Conservation (phyloP, 345 rosid genomes). For the Salix caprea region DNA sequence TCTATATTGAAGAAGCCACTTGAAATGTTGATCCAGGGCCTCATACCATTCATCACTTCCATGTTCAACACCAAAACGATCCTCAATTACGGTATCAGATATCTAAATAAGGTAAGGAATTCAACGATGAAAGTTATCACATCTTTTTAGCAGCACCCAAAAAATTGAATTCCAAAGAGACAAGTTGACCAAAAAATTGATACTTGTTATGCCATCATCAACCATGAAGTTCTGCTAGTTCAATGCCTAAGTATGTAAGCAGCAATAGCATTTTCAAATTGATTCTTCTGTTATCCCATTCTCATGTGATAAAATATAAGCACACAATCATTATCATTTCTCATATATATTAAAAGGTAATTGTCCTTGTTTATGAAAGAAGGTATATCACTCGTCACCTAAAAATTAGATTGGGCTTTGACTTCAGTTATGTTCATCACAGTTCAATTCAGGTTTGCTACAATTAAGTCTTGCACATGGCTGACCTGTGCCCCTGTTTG, state of each 20-base stretch:
- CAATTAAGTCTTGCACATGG: not conserved
- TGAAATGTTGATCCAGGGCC: slow-evolving; percentile 74
- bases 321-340: not conserved
- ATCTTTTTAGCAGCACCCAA: not conserved
- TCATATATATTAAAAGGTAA: not conserved
- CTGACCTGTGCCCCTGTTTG: not conserved
- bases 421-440: not conserved
- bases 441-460: not conserved
- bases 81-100: slow-evolving; percentile 97
- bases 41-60: slow-evolving; percentile 83
- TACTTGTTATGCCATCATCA: not conserved
- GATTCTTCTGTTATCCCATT: not conserved
- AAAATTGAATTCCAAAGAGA: not conserved
- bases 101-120: slow-evolving; percentile 45
- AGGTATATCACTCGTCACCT: not conserved
- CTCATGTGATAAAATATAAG: not conserved
- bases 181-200: not conserved
- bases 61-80: slow-evolving; percentile 82
- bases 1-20: slow-evolving; percentile 90
- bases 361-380: not conserved
- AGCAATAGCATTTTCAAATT: not conserved
- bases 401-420: not conserved
- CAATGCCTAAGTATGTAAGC: not conserved
- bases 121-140: not conserved
- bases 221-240: not conserved